These are phyloP conservation scores for Naganishia antarctica DNA, from an alignment of 768 basidiomycete genomes.

Conservation along the genomic window DNA sequence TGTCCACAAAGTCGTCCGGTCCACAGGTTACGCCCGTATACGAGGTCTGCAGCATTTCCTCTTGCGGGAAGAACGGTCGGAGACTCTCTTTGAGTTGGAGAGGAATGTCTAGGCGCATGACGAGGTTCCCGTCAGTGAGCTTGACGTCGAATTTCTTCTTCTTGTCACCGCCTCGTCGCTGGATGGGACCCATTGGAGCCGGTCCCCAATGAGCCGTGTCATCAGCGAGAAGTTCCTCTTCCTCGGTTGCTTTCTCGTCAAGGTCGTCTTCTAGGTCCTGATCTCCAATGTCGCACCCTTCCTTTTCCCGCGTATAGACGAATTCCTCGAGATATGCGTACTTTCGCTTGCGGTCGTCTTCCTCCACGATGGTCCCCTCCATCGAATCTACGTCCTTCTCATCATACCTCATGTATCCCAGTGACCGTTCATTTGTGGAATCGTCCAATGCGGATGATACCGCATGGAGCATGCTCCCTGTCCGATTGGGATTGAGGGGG, in stretches of 20 bases:
- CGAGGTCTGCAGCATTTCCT: constrained; percentile 51
- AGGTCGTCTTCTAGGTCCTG: constrained; percentile 4
- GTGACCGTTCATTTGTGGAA: neutral
- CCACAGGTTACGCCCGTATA: constrained; percentile 94
- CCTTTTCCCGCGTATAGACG: constrained; percentile 22
- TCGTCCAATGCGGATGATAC: neutral
- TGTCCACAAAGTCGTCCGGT: constrained; percentile 81
- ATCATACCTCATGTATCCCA: constrained; percentile 11
- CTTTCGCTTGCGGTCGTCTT: constrained; percentile 5
- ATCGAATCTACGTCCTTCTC: constrained; percentile 13
- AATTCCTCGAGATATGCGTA: constrained; percentile 14
- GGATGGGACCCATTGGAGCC: constrained; percentile 43
- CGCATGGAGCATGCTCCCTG: constrained; percentile 2
- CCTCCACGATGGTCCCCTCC: constrained; percentile 4
- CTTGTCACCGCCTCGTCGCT: constrained; percentile 41
- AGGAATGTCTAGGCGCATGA: constrained; percentile 77
- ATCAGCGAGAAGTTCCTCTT: constrained; percentile 6
- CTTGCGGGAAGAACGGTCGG: constrained; percentile 49
- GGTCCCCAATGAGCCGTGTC: constrained; percentile 46
- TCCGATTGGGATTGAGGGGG: neutral
- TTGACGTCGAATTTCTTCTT: constrained; percentile 38
- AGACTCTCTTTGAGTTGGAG: constrained; percentile 57
- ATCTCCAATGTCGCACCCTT: constrained; percentile 22
- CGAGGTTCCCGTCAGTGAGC: constrained; percentile 64
- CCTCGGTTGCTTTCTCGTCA: constrained; percentile 1